A percentile compares a stretch with the other conserved stretches of the same genome.
Conservation (phyloP, 306 rosid species). For the Vigna trinervia region DNA sequence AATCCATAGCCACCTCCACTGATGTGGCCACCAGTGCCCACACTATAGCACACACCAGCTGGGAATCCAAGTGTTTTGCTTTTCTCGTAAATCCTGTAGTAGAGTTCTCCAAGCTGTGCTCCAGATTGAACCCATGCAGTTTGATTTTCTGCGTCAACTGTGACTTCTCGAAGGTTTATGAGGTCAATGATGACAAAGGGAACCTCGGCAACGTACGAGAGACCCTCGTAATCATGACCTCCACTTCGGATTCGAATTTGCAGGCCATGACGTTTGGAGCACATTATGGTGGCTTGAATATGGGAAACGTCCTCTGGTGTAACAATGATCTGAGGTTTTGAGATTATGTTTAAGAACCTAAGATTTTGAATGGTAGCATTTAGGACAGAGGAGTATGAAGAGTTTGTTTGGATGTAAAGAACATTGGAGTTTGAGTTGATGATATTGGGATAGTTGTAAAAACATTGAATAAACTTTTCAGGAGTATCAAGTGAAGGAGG, state of each 20-base stretch:
- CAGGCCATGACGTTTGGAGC: conserved; percentile 54
- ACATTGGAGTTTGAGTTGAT: conserved; percentile 55
- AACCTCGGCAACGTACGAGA: conserved; percentile 34
- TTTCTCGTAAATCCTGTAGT: too few relatives aligned
- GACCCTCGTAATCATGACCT: conserved; percentile 62
- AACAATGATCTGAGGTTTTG: background rate
- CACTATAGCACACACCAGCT: too few relatives aligned
- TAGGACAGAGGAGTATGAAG: too few relatives aligned
- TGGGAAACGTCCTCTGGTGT: conserved; percentile 50
- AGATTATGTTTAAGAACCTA: too few relatives aligned
- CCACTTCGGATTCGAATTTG: conserved; percentile 68
- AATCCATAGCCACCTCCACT: conserved; percentile 77
- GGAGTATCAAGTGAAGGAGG: conserved; percentile 40
- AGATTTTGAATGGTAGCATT: too few relatives aligned
- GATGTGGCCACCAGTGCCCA: conserved; percentile 15
- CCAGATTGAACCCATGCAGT: too few relatives aligned
- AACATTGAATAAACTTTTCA: conserved; percentile 38
- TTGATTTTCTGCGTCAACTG: too few relatives aligned
- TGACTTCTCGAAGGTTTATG: too few relatives aligned
- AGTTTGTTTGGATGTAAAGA: conserved; percentile 1
- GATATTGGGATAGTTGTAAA: conserved; percentile 36
- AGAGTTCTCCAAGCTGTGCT: too few relatives aligned
- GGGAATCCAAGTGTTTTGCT: too few relatives aligned
- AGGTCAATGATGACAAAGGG: too few relatives aligned
- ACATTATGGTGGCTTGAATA: conserved; percentile 58